Conservation (phyloP, 75 land plant genomes). For the Chamaecyparis obtusa region DNA sequence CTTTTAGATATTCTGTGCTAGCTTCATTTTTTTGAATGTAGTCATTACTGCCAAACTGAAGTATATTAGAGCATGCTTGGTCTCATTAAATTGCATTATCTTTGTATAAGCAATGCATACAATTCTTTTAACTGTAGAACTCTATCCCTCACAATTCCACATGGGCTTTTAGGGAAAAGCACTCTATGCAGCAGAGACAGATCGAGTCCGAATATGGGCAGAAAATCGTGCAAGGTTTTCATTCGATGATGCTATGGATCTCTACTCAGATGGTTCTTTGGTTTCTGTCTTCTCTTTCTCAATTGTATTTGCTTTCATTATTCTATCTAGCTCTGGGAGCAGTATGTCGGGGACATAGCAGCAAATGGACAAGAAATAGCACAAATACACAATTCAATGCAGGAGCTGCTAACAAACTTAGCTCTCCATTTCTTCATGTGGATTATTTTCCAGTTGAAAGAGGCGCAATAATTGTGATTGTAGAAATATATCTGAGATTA, state of each 20-base stretch:
- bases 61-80: neutral
- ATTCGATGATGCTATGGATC: constrained; percentile 92
- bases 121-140: neutral
- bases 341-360: constrained; percentile 57
- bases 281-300: constrained; percentile 94
- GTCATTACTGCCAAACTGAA: neutral
- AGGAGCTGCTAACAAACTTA: neutral
- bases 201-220: constrained; percentile 91
- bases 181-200: constrained; percentile 96
- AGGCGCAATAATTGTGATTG: neutral
- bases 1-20: neutral
- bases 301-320: constrained; percentile 89
- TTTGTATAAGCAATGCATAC: neutral
- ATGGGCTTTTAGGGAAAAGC: constrained; percentile 76
- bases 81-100: neutral
- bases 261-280: constrained; percentile 91
- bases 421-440: neutral
- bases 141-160: neutral
- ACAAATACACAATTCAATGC: neutral
- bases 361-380: neutral
- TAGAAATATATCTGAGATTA: neutral
- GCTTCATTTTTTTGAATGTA: neutral
- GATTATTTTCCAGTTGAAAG: neutral
- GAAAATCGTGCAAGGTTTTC: constrained; percentile 83
- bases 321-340: constrained; percentile 58